Conservation (phyloP, 2,329 filamentous ascomycete species). For the Diaporthe citrichinensis region DNA sequence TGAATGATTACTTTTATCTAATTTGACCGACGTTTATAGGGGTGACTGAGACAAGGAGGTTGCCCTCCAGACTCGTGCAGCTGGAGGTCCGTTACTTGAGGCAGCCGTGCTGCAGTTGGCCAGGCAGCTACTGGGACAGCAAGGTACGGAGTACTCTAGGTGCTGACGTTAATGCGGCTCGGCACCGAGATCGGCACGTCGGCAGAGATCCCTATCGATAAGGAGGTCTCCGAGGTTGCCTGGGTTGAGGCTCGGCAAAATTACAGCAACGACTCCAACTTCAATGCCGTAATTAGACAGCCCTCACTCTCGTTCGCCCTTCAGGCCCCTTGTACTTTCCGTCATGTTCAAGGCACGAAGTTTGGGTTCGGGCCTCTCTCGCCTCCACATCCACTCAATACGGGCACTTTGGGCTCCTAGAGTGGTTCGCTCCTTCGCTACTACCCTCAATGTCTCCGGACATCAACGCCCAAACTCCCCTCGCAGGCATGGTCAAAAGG, state of each 20-base stretch:
- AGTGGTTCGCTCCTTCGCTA: neutral
- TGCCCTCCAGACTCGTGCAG: too few species aligned
- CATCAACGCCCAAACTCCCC: neutral
- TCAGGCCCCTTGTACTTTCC: neutral
- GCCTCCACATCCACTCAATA: neutral
- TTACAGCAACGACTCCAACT: neutral
- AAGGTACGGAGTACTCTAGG: too few species aligned
- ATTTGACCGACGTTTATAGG: too few species aligned
- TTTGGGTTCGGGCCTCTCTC: too few species aligned
- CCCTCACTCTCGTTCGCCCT: neutral
- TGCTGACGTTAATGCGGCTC: neutral
- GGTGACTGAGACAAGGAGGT: too few species aligned
- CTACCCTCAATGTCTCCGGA: neutral
- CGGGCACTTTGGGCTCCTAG: neutral
- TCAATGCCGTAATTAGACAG: neutral
- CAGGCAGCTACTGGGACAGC: too few species aligned
- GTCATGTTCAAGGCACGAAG: neutral
- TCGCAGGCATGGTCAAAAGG: neutral
- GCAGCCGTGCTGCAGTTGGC: too few species aligned
- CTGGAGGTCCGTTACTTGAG: too few species aligned
- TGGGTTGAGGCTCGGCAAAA: neutral
- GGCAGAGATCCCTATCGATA: neutral
- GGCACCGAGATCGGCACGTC: neutral
- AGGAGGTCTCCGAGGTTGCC: too few species aligned
- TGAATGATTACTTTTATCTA: too few species aligned